phyloP scores from a whole-genome alignment of 352 stramenopile species.

The Phytopythium boreale region DNA sequence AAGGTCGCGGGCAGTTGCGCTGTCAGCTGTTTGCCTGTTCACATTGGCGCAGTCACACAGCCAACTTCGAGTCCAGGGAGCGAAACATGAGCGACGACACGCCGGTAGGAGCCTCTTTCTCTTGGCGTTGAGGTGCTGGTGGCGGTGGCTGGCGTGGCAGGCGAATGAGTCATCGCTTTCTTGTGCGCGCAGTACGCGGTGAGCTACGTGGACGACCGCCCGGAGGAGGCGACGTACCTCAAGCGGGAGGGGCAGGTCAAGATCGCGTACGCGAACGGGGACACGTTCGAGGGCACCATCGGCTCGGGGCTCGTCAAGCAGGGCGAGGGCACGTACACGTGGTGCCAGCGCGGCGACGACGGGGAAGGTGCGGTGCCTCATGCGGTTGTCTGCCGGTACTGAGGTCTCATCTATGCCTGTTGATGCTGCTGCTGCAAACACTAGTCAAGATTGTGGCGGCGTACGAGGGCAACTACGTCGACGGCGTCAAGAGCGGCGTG shows the following conservation, averaged over 20 bases:
- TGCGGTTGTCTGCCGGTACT: too few species aligned
- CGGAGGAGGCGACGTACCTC: constrained; percentile 85
- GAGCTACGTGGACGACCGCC: constrained; percentile 85
- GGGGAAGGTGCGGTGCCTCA: constrained; percentile 37
- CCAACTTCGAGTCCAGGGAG: neutral
- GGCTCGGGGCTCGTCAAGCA: constrained; percentile 79
- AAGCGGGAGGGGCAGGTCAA: constrained; percentile 78
- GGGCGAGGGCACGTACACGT: constrained; percentile 86
- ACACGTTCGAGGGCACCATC: constrained; percentile 90
- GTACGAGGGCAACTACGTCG: constrained; percentile 87
- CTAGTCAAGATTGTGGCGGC: constrained; percentile 65
- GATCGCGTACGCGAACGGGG: constrained; percentile 88
- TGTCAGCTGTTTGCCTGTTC: neutral
- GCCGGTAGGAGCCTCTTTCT: neutral
- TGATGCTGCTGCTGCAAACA: neutral
- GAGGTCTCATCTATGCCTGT: neutral
- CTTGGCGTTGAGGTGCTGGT: neutral
- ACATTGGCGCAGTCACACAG: neutral
- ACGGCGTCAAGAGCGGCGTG: constrained; percentile 79
- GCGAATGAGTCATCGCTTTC: neutral
- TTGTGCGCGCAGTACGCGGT: constrained; percentile 45
- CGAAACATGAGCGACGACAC: constrained; percentile 2
- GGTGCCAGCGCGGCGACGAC: constrained; percentile 66
- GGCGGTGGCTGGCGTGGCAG: neutral
- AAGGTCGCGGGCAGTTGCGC: constrained; percentile 4